Evolutionary conservation across 148 eudicot species (phyloP).

Genomic region (Chenopodium berlandieri): DNA sequence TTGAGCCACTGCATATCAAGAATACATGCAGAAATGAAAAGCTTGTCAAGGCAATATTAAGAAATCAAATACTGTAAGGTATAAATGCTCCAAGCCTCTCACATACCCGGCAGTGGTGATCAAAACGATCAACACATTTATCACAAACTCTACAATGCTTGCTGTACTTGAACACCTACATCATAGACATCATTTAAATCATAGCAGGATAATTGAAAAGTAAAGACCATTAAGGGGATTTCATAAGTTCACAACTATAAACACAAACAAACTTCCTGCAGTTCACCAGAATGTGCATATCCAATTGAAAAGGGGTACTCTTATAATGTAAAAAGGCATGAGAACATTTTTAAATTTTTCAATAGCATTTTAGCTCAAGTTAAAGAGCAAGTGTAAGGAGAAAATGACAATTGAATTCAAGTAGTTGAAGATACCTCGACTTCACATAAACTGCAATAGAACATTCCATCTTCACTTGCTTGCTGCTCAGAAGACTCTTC

Average conservation of each 20-base stretch:
- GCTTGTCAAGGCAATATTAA: background rate
- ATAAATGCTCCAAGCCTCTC: background rate
- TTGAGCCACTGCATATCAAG: constrained; percentile 56
- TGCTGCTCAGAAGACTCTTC: constrained; percentile 71
- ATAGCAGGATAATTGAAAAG: background rate
- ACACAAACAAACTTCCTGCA: background rate
- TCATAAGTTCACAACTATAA: background rate
- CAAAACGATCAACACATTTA: constrained; percentile 90
- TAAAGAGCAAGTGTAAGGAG: background rate
- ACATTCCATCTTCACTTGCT: constrained; percentile 95
- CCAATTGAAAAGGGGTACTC: background rate
- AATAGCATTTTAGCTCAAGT: background rate
- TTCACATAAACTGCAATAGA: constrained; percentile 97
- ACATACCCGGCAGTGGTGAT: constrained; percentile 98
- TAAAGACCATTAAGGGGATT: background rate
- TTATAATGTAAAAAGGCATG: background rate
- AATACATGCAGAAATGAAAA: constrained; percentile 10
- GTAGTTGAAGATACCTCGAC: constrained; percentile 64
- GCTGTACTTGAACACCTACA: constrained; percentile 97
- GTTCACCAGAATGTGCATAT: background rate
- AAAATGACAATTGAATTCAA: background rate
- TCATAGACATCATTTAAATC: constrained; percentile 19
- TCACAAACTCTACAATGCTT: constrained; percentile 99
- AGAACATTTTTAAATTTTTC: background rate
- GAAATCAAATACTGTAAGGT: constrained; percentile 4